Percentiles rank a stretch among this genome's conserved stretches.
These are phyloP conservation scores for Dactylellina drechsleri DNA, from an alignment of 2,329 filamentous ascomycete species.

Conservation along the genomic window DNA sequence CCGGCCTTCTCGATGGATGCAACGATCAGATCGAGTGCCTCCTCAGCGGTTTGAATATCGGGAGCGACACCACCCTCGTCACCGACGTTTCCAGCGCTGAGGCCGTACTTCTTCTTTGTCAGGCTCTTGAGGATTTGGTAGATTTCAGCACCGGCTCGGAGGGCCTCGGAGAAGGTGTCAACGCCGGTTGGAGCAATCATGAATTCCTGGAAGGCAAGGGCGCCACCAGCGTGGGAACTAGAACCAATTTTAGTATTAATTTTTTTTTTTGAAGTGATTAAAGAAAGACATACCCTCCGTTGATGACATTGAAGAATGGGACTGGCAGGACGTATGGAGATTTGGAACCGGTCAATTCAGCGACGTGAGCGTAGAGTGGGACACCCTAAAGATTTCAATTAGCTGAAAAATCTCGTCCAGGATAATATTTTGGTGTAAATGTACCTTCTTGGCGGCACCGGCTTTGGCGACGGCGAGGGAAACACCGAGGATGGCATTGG, in stretches of 20 bases:
- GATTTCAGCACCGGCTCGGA: constrained; percentile 95
- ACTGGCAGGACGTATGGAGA: constrained; percentile 90
- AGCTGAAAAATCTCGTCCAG: background rate
- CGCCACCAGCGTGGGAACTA: constrained; percentile 95
- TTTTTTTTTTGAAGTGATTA: background rate
- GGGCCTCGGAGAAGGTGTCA: constrained; percentile 90
- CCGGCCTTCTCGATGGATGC: constrained; percentile 93
- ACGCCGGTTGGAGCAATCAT: constrained; percentile 90
- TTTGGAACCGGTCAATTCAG: constrained; percentile 87
- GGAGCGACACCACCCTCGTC: constrained; percentile 99
- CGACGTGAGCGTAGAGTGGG: constrained; percentile 87
- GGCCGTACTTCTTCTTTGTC: constrained; percentile 99
- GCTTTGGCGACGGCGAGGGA: constrained; percentile 86
- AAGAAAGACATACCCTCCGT: constrained; percentile 67
- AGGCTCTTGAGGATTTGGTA: constrained; percentile 98
- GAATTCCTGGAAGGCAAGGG: constrained; percentile 94
- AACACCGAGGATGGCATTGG: constrained; percentile 89
- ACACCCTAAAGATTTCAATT: constrained; percentile 67
- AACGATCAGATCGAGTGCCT: constrained; percentile 95
- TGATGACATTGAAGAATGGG: constrained; percentile 93
- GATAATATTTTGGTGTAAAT: background rate
- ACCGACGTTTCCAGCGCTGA: constrained; percentile 98
- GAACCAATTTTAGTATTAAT: background rate
- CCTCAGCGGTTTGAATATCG: constrained; percentile 95
- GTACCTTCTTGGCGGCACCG: constrained; percentile 83